Evolutionary conservation across 768 basidiomycete species (phyloP), one percentile per base, ranked within the genome.

Genomic region (Pleurotus cornucopiae): DNA sequence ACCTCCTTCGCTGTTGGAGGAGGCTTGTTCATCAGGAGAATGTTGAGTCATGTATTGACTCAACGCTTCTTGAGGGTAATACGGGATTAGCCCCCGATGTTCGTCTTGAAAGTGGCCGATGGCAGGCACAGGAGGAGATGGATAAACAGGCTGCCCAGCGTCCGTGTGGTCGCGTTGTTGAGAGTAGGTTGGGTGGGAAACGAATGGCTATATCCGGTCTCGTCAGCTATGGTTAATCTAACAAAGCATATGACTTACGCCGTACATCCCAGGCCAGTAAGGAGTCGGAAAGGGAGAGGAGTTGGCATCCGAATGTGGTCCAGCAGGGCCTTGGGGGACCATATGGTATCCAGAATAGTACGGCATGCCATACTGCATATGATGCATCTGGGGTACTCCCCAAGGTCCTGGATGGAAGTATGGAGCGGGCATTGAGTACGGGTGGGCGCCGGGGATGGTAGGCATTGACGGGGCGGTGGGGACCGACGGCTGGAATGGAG

Each of bases 61-160:
- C 13, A 47, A 18, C 14, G 23, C 39, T 21, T 53, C 38, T 21
- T 41, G 51, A 21, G 51, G 51, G 20, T 53, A 53, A n/a, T 3
- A 53, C 5, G 51, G 37, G 14, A 53, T 9, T 4, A 53, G 39
- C 2, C 51, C 51, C 12, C 51, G 51, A 47, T 47, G 46, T 12
- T 53, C 51, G 23, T 53, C 51, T 18, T 41, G 51, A 23, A 53
- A 53, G 41, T 53, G 51, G 21, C 51, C 51, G 3, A 53, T 14
- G 14, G 51, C 37, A 21, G 39, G 51, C 12, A 53, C 51, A 7
- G 51, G 51, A 16, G 51, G 51, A 12, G 13, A 39, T 21, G 38
- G 49, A 34, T 51, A 30, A 34, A 41, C 13, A n/a, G 51, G 38
- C 30, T 34, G 39, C 39, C 26, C 16, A 30, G 4, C 14, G 49